These are phyloP conservation scores for Phanerodontia chrysosporium DNA, from an alignment of 768 basidiomycete genomes.

Conservation along the genomic window DNA sequence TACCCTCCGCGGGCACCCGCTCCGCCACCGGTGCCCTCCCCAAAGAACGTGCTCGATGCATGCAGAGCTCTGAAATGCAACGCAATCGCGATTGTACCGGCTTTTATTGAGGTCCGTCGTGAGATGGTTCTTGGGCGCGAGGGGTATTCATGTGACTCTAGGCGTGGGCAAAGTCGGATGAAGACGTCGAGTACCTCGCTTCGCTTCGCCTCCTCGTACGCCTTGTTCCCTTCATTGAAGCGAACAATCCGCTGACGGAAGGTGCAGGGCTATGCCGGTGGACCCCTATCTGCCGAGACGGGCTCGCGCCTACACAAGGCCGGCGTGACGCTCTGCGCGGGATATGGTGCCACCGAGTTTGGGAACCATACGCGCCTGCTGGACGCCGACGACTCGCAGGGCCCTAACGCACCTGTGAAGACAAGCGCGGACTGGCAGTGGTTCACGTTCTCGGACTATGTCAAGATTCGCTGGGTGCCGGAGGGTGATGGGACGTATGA, in stretches of 20 bases:
- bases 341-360: constrained; percentile 17
- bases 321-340: constrained; percentile 12
- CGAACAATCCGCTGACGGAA: background rate
- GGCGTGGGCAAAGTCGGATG: constrained; percentile 15
- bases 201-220: constrained; percentile 10
- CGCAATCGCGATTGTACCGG: constrained; percentile 11
- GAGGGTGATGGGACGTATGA: constrained; percentile 18
- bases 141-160: background rate
- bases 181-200: constrained; percentile 10
- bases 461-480: constrained; percentile 8
- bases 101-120: constrained; percentile 14
- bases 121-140: too few relatives aligned
- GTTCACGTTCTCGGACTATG: constrained; percentile 8
- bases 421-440: constrained; percentile 16
- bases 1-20: constrained; percentile 11
- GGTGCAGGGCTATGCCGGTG: constrained; percentile 13
- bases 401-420: background rate
- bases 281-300: constrained; percentile 14
- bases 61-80: constrained; percentile 6
- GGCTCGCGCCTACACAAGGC: constrained; percentile 4
- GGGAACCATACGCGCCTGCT: constrained; percentile 5
- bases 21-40: constrained; percentile 13
- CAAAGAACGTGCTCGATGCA: constrained; percentile 11
- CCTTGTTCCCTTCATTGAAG: background rate
- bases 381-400: constrained; percentile 7